Percentiles rank a stretch among this genome's conserved stretches.
phyloP scores from a whole-genome alignment of 371 early-diverging fungal species.

The Rhizopus sp. region DNA sequence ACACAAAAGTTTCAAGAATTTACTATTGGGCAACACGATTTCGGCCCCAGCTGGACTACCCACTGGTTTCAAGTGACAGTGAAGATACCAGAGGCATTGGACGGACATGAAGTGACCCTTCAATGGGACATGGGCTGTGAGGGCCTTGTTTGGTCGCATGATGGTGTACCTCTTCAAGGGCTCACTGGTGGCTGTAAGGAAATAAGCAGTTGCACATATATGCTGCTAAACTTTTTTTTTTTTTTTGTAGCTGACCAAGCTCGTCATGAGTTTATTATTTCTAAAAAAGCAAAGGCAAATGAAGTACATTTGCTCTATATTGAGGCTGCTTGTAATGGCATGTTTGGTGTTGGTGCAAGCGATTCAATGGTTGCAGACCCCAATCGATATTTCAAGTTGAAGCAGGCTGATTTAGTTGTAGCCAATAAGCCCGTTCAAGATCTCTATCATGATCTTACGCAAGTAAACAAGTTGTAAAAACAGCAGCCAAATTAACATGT shows the following conservation, averaged over 20 bases:
- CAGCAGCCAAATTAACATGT: background rate
- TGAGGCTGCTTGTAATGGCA: slow-evolving; percentile 92
- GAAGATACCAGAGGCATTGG: slow-evolving; percentile 66
- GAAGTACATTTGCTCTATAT: slow-evolving; percentile 74
- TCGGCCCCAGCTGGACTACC: slow-evolving; percentile 74
- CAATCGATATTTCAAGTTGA: slow-evolving; percentile 54
- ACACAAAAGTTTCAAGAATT: slow-evolving; percentile 38
- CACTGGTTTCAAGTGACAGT: slow-evolving; percentile 84
- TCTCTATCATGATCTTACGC: slow-evolving; percentile 69
- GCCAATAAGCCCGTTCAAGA: slow-evolving; percentile 66
- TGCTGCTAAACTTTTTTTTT: background rate
- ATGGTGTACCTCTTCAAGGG: slow-evolving; percentile 87
- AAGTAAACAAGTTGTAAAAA: slow-evolving; percentile 8
- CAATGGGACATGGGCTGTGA: slow-evolving; percentile 88
- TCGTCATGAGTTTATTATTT: slow-evolving; percentile 78
- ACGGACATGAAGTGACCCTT: slow-evolving; percentile 69
- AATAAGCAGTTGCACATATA: background rate
- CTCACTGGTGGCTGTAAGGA: slow-evolving; percentile 75
- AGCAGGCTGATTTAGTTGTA: slow-evolving; percentile 70
- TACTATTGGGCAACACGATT: slow-evolving; percentile 25
- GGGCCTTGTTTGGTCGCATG: slow-evolving; percentile 83
- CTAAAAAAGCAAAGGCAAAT: slow-evolving; percentile 61
- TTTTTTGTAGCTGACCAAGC: slow-evolving; percentile 51
- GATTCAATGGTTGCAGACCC: slow-evolving; percentile 73
- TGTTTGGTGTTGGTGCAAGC: slow-evolving; percentile 82